Percentiles rank a stretch among this genome's conserved stretches.
These are phyloP conservation scores for Solanum dulcamara DNA, from an alignment of 257 asterid genomes.

Conservation along the genomic window DNA sequence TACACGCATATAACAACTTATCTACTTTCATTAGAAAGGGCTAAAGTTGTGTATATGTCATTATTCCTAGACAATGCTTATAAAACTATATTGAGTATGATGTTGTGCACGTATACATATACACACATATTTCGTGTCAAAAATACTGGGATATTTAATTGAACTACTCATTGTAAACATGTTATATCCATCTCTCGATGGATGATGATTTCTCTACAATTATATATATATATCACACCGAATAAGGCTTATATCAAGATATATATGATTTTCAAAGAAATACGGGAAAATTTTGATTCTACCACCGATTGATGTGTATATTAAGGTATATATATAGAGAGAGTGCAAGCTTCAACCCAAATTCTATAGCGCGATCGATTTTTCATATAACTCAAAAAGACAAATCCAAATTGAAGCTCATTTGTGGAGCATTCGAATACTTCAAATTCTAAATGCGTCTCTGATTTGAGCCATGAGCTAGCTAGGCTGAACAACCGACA, in stretches of 20 bases:
- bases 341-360: neutral
- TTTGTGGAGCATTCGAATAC: too few relatives aligned
- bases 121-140: neutral
- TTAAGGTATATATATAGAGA: neutral
- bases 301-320: too few relatives aligned
- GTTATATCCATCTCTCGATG: neutral
- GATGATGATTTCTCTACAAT: too few relatives aligned
- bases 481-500: neutral
- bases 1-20: neutral
- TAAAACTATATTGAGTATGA: too few relatives aligned
- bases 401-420: neutral
- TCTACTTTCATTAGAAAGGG: neutral
- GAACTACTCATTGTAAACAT: neutral
- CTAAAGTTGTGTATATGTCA: neutral
- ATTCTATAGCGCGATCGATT: neutral
- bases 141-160: too few relatives aligned
- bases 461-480: neutral
- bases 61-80: too few relatives aligned
- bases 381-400: too few relatives aligned
- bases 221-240: too few relatives aligned
- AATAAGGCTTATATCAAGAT: neutral
- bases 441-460: neutral
- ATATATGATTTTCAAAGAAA: neutral
- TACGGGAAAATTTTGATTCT: neutral
- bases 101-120: too few relatives aligned